phyloP scores from a whole-genome alignment of 495 filamentous ascomycete species.

The Lasiosphaeria hispida region DNA sequence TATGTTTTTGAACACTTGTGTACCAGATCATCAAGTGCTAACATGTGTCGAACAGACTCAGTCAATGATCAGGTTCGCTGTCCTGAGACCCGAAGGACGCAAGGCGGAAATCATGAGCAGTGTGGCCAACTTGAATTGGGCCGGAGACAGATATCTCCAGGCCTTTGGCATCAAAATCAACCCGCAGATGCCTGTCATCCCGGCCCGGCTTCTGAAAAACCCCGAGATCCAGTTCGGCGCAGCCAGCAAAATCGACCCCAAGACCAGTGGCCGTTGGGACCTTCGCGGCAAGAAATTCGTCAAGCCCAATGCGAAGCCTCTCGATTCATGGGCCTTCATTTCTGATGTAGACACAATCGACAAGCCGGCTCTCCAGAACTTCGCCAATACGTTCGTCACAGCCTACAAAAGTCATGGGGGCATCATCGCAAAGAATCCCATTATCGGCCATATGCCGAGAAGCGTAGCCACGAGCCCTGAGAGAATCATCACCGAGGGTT shows the following conservation, averaged over 20 bases:
- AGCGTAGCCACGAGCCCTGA: background rate
- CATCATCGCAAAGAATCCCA: slow-evolving; percentile 43
- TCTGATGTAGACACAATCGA: slow-evolving; percentile 26
- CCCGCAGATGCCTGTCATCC: slow-evolving; percentile 55
- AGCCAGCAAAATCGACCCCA: slow-evolving; percentile 49
- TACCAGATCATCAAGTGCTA: background rate
- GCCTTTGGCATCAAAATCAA: slow-evolving; percentile 69
- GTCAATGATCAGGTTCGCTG: slow-evolving; percentile 85
- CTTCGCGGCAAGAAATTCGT: slow-evolving; percentile 76
- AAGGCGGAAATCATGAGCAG: slow-evolving; percentile 60
- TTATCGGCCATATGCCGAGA: slow-evolving; percentile 17
- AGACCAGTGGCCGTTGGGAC: slow-evolving; percentile 74
- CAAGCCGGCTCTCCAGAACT: slow-evolving; percentile 50
- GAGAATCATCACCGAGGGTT: slow-evolving; percentile 21
- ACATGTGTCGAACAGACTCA: slow-evolving; percentile 51
- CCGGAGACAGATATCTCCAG: slow-evolving; percentile 61
- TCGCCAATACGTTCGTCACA: slow-evolving; percentile 57
- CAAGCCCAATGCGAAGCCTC: slow-evolving; percentile 50
- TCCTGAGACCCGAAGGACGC: slow-evolving; percentile 61
- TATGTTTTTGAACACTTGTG: background rate
- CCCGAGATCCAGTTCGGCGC: slow-evolving; percentile 67
- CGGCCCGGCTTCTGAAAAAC: slow-evolving; percentile 67
- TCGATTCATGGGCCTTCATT: slow-evolving; percentile 70
- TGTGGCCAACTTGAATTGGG: slow-evolving; percentile 65
- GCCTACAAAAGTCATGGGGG: slow-evolving; percentile 73